Evolutionary conservation across 176 grass and related monocot genomes (phyloP).

Genomic region (Ampelocalamus luodianensis): DNA sequence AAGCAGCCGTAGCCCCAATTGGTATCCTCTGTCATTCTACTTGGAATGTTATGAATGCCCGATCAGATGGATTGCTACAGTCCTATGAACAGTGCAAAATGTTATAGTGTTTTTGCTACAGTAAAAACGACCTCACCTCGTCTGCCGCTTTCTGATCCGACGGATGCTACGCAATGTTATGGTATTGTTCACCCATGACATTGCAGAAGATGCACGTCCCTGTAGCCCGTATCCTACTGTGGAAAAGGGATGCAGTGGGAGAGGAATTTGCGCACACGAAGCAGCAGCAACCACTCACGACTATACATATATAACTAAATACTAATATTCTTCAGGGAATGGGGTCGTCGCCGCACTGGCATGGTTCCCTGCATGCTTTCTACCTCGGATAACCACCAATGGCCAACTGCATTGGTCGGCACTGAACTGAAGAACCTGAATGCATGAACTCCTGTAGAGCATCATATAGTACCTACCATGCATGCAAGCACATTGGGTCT

Average conservation of each 20-base stretch:
- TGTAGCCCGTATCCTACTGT: too few species aligned
- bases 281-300: not conserved
- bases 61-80: too few species aligned
- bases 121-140: too few species aligned
- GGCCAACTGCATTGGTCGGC: conserved; percentile 24
- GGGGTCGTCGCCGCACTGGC: not conserved
- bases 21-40: too few species aligned
- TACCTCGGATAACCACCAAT: not conserved
- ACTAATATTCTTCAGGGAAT: conserved; percentile 8
- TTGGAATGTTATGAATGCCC: too few species aligned
- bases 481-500: not conserved
- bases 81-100: too few species aligned
- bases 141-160: too few species aligned
- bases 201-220: too few species aligned
- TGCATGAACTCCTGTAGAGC: not conserved
- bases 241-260: not conserved
- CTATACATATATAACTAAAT: not conserved
- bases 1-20: not conserved
- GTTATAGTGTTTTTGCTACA: too few species aligned
- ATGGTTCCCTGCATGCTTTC: not conserved
- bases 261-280: not conserved
- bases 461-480: not conserved
- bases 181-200: too few species aligned
- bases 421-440: not conserved
- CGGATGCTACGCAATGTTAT: too few species aligned